Base-by-base conservation (phyloP, 257 asterid genomes). In the Przewalskia tangutica region DNA sequence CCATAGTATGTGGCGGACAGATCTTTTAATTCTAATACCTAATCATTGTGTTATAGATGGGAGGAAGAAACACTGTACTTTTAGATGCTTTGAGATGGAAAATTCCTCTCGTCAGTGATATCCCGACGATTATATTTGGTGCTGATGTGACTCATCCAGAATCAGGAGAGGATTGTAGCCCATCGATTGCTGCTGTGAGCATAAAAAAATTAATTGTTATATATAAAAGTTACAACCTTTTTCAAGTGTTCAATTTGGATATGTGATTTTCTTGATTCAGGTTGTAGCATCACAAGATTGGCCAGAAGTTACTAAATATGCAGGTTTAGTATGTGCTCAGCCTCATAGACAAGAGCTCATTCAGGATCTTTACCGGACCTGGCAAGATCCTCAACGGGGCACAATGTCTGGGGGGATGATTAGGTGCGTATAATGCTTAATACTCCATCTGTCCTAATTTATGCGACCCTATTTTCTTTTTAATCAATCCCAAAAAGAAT, bases 271-370 rank as follows among this genome's bases (percentile, higher is more conserved):
- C 32, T 53, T 17, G 79, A 83, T 87, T 13, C 63, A 96, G 99
- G 99, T 96, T 16, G 99, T 96, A 54, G 99, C 99, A 32, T 96
- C 99, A 77, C 99, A 96, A 86, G 99, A 96, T 86, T 96, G 99
- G 99, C 99, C 99, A 2, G 99, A 96, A 88, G 97, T 96, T 81
- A 96, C 99, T 32, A 94, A 96, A 84, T 96, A 96, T 66, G 99
- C 99, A 0, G 99, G 99, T 32, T 84, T 94, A 77, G 99, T 96
- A 62, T 96, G 98, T 82, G 98, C 98, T 17, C 99, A 96, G 89
- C 97, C 99, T 86, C 99, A 96, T 77, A 88, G 99, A 78, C 99
- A 96, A 83, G 99, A 96, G 78, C 87, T 96, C 50, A 96, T 96
- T 56, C 98, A 96, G 81, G 99, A 96, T 89, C 85, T 96, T 83